Evolutionary conservation across 805 yeast genomes (phyloP).

Genomic region (Candida multigemmis): DNA sequence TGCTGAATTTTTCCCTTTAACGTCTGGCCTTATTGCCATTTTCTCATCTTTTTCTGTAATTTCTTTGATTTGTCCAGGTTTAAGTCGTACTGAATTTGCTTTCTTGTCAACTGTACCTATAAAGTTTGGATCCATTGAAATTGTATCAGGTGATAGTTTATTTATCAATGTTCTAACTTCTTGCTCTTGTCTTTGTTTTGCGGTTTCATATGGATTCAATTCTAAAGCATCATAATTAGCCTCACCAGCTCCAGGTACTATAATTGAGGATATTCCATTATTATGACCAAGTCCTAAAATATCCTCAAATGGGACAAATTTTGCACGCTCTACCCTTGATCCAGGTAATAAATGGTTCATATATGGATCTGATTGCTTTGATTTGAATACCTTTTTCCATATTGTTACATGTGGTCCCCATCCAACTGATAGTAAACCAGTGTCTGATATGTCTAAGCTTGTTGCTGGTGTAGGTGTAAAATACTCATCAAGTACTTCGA

Average conservation of each 20-base stretch:
- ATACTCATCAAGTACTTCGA: slow-evolving; percentile 65
- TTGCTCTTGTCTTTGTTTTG: slow-evolving; percentile 85
- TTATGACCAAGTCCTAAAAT: slow-evolving; percentile 83
- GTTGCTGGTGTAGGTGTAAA: slow-evolving; percentile 78
- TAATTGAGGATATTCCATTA: slow-evolving; percentile 70
- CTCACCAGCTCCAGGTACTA: slow-evolving; percentile 96
- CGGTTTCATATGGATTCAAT: slow-evolving; percentile 84
- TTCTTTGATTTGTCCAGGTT: slow-evolving; percentile 48
- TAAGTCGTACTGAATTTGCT: slow-evolving; percentile 54
- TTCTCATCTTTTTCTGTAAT: slow-evolving; percentile 32
- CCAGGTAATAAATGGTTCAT: slow-evolving; percentile 87
- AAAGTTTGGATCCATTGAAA: slow-evolving; percentile 77
- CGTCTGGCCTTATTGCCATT: slow-evolving; percentile 55
- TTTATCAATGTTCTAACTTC: slow-evolving; percentile 83
- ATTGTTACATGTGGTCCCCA: slow-evolving; percentile 94
- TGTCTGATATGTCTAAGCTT: slow-evolving; percentile 72
- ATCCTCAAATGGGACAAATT: slow-evolving; percentile 94
- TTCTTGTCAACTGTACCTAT: slow-evolving; percentile 79
- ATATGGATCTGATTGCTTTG: slow-evolving; percentile 75
- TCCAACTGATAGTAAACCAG: slow-evolving; percentile 79
- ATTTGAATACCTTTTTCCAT: slow-evolving; percentile 79
- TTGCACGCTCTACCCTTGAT: slow-evolving; percentile 54
- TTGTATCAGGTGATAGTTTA: slow-evolving; percentile 88
- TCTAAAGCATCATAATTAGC: slow-evolving; percentile 95
- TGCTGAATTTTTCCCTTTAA: slow-evolving; percentile 75